phyloP scores from a whole-genome alignment of 1,284 basidiomycete species.

The Ganoderma multipileum region DNA sequence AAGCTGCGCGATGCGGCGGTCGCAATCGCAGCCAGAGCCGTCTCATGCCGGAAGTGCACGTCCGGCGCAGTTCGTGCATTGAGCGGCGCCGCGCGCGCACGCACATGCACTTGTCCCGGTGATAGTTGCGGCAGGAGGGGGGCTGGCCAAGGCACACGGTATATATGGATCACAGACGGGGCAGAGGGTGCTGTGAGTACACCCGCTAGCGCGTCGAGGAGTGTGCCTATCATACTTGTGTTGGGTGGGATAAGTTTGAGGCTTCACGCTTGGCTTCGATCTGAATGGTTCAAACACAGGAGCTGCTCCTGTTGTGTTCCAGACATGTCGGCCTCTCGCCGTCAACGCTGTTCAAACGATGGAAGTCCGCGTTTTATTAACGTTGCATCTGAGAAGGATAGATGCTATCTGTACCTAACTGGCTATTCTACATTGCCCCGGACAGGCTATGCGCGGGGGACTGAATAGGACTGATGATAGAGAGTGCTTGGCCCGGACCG shows the following conservation, averaged over 20 bases:
- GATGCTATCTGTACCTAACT: not conserved
- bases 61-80: conserved; percentile 4
- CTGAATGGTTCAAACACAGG: not conserved
- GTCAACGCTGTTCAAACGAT: conserved; percentile 1
- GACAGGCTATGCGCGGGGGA: not conserved
- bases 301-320: not conserved
- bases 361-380: not conserved
- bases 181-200: not conserved
- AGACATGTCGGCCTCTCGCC: not conserved
- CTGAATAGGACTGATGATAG: not conserved
- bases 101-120: not conserved
- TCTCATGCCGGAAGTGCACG: not conserved
- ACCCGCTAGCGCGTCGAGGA: not conserved
- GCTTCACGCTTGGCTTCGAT: not conserved
- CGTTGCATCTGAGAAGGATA: not conserved
- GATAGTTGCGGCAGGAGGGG: not conserved
- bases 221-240: not conserved
- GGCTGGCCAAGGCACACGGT: not conserved
- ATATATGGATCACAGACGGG: not conserved
- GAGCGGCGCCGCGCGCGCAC: not conserved
- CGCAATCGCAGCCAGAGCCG: not conserved
- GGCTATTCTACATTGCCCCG: not conserved
- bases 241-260: not conserved
- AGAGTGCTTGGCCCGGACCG: not conserved
- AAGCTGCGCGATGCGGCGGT: not conserved